A percentile compares a stretch with the other conserved stretches of the same genome.
phyloP scores from a whole-genome alignment of 768 basidiomycete species.

The Jaapia argillacea region DNA sequence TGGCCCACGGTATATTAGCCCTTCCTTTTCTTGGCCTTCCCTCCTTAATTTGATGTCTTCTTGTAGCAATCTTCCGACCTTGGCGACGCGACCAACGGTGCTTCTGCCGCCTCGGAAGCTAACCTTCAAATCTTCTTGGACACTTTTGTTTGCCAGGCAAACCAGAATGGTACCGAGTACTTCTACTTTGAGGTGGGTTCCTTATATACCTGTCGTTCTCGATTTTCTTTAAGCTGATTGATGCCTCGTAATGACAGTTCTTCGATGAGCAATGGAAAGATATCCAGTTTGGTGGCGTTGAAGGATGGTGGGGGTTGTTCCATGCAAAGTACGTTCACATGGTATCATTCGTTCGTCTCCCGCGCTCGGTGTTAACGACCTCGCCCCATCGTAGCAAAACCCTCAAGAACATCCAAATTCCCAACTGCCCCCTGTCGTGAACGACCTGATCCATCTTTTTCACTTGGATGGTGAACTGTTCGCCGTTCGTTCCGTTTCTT shows the following conservation, averaged over 20 bases:
- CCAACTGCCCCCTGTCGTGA: no score
- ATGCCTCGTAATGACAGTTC: slow-evolving; percentile 1
- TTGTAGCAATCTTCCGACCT: slow-evolving; percentile 51
- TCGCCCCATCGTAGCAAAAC: slow-evolving; percentile 39
- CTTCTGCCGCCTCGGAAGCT: slow-evolving; percentile 46
- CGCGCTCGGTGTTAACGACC: slow-evolving; percentile 14
- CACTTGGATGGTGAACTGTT: no score
- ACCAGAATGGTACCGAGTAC: slow-evolving; percentile 70
- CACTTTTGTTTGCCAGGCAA: slow-evolving; percentile 82
- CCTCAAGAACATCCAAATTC: slow-evolving; percentile 63
- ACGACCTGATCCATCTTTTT: no score
- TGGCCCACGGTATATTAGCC: slow-evolving; percentile 57
- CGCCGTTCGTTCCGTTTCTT: no score
- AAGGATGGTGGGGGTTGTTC: slow-evolving; percentile 64
- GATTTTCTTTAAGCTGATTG: slow-evolving; percentile 3
- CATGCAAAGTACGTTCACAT: slow-evolving; percentile 34
- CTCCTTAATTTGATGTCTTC: no score
- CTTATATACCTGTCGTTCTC: slow-evolving; percentile 17
- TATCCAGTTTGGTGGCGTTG: slow-evolving; percentile 69
- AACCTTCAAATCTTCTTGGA: slow-evolving; percentile 80
- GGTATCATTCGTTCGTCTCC: slow-evolving; percentile 1
- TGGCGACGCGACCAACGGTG: slow-evolving; percentile 54
- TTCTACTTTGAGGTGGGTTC: slow-evolving; percentile 91
- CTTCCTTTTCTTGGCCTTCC: neutral
- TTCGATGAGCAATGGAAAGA: slow-evolving; percentile 45